phyloP scores from a whole-genome alignment of 148 eudicot species.

The Limonium bicolor region DNA sequence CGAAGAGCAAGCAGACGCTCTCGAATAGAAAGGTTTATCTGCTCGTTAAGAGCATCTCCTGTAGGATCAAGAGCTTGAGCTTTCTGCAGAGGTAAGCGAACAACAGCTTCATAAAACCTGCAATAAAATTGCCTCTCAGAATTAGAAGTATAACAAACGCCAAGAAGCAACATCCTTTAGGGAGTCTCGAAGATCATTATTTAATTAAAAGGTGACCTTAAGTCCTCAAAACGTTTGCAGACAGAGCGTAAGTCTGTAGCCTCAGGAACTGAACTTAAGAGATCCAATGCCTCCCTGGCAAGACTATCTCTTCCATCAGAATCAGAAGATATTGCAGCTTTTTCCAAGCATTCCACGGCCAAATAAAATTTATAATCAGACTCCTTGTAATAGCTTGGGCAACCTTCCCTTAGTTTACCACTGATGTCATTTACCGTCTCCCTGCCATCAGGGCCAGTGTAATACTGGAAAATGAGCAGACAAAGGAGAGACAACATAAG shows the following conservation, averaged over 20 bases:
- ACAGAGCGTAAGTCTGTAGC: conserved; percentile 86
- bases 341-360: conserved; percentile 95
- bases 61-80: conserved; percentile 92
- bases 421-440: conserved; percentile 95
- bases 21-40: conserved; percentile 49
- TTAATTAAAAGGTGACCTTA: conserved; percentile 36
- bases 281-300: conserved; percentile 82
- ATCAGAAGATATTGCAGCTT: conserved; percentile 78
- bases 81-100: conserved; percentile 87
- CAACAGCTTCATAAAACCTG: conserved; percentile 99
- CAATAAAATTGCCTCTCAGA: conserved; percentile 5
- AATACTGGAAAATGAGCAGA: conserved; percentile 67
- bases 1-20: conserved; percentile 75
- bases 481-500: neutral
- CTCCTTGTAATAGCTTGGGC: conserved; percentile 95
- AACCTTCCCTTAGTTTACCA: conserved; percentile 72
- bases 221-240: conserved; percentile 90
- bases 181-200: no score
- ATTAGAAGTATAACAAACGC: neutral
- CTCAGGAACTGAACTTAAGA: conserved; percentile 79
- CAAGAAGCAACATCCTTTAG: no score
- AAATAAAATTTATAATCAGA: conserved; percentile 92
- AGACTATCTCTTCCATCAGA: conserved; percentile 63
- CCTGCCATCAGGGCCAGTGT: conserved; percentile 94
- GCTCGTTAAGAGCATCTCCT: conserved; percentile 86